These are phyloP conservation scores for Hypoxylon sp. DNA, from an alignment of 2,329 filamentous ascomycete species.

Conservation along the genomic window DNA sequence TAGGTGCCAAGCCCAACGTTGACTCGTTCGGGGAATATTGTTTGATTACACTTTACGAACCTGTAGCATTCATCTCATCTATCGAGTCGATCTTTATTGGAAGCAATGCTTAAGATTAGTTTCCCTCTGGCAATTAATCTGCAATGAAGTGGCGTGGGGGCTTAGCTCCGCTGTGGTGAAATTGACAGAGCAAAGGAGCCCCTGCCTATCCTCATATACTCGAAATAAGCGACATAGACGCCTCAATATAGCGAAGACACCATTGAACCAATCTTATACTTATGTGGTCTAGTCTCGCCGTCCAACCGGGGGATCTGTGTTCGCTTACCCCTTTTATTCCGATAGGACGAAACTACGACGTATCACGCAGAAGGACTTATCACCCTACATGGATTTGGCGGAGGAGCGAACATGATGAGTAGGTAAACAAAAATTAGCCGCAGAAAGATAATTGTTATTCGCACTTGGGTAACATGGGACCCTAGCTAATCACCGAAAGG, in stretches of 20 bases:
- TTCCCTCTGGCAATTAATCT: neutral
- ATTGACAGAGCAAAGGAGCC: neutral
- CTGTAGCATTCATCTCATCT: neutral
- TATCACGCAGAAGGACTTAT: neutral
- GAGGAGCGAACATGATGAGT: neutral
- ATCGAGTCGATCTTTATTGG: neutral
- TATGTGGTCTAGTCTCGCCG: neutral
- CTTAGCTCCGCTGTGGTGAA: neutral
- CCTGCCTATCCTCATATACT: neutral
- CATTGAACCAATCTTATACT: neutral
- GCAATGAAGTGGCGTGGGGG: neutral
- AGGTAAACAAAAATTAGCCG: slow-evolving; percentile 1
- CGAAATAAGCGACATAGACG: slow-evolving; percentile 4
- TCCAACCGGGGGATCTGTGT: neutral
- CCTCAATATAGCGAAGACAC: slow-evolving; percentile 3
- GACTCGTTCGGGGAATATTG: neutral
- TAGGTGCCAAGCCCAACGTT: neutral
- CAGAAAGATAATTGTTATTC: neutral
- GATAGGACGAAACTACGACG: neutral
- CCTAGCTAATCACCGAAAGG: neutral
- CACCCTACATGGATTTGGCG: neutral
- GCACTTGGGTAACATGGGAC: neutral
- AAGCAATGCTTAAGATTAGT: neutral
- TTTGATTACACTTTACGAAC: neutral
- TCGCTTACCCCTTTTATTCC: neutral